phyloP scores from a whole-genome alignment of 352 stramenopile genomes.

The Phytophthora cajani region DNA sequence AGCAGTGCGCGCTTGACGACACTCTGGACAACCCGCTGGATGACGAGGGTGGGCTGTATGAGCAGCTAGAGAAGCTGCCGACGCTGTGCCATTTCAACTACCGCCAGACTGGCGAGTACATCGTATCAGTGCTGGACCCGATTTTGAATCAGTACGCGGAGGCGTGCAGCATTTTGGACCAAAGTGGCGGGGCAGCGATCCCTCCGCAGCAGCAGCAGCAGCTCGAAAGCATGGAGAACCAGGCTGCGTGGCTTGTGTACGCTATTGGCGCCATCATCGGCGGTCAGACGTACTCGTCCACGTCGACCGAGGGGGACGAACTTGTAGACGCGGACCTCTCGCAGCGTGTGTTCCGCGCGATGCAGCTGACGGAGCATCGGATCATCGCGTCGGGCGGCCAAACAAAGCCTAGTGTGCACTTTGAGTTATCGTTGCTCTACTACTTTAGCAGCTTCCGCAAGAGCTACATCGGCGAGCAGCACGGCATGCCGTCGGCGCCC shows the following conservation, averaged over 20 bases:
- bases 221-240: constrained; percentile 91
- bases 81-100: constrained; percentile 98
- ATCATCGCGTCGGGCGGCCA: constrained; percentile 88
- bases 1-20: constrained; percentile 94
- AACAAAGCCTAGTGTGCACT: constrained; percentile 89
- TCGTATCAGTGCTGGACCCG: constrained; percentile 95
- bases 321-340: constrained; percentile 96
- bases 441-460: constrained; percentile 97
- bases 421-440: constrained; percentile 96
- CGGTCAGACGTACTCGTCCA: constrained; percentile 94
- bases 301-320: constrained; percentile 94
- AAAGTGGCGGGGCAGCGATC: constrained; percentile 52
- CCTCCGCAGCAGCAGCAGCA: constrained; percentile 58
- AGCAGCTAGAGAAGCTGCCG: constrained; percentile 97
- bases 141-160: constrained; percentile 95
- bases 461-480: constrained; percentile 93
- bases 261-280: constrained; percentile 96
- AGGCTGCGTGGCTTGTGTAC: constrained; percentile 98
- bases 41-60: constrained; percentile 95
- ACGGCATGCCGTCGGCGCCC: constrained; percentile 84
- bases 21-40: constrained; percentile 96
- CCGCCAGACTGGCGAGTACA: constrained; percentile 90
- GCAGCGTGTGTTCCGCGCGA: constrained; percentile 95
- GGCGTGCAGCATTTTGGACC: constrained; percentile 78
- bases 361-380: constrained; percentile 96